phyloP scores from a whole-genome alignment of 176 grass and related monocot species.

The Bolboschoenus planiculmis region DNA sequence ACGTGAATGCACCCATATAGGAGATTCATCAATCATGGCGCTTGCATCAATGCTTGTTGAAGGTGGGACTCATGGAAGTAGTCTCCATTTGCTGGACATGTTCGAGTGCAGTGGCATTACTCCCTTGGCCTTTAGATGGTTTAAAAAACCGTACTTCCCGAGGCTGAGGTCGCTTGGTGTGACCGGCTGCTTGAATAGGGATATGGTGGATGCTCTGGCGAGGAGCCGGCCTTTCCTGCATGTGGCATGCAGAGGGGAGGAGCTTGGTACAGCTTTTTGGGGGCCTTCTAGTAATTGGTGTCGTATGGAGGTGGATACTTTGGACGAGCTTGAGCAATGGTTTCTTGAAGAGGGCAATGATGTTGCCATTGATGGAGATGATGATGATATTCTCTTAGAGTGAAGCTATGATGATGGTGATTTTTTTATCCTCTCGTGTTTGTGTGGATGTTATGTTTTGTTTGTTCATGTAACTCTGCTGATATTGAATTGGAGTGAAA shows the following conservation, averaged over 20 bases:
- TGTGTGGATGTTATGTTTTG: background rate
- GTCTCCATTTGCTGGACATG: conserved; percentile 71
- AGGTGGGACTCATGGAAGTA: conserved; percentile 61
- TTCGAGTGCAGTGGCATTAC: conserved; percentile 75
- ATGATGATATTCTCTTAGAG: conserved; percentile 27
- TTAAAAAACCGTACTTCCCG: conserved; percentile 92
- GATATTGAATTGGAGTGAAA: background rate
- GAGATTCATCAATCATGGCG: conserved; percentile 77
- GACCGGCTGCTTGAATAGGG: conserved; percentile 74
- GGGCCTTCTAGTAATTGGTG: conserved; percentile 60
- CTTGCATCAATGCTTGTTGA: conserved; percentile 90
- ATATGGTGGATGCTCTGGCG: conserved; percentile 73
- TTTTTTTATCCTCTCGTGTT: background rate
- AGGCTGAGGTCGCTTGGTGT: conserved; percentile 76
- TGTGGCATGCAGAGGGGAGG: conserved; percentile 59
- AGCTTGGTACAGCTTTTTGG: conserved; percentile 50
- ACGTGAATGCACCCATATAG: conserved; percentile 60
- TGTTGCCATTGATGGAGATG: conserved; percentile 28
- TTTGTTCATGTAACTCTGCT: background rate
- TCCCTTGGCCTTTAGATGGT: conserved; percentile 67
- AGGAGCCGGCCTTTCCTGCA: conserved; percentile 79
- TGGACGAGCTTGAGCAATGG: conserved; percentile 85
- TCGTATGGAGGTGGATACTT: conserved; percentile 51
- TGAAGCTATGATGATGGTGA: conserved; percentile 28
- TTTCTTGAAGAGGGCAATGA: conserved; percentile 33